These are phyloP conservation scores for Solanum virginianum DNA, from an alignment of 257 asterid genomes.

Conservation along the genomic window DNA sequence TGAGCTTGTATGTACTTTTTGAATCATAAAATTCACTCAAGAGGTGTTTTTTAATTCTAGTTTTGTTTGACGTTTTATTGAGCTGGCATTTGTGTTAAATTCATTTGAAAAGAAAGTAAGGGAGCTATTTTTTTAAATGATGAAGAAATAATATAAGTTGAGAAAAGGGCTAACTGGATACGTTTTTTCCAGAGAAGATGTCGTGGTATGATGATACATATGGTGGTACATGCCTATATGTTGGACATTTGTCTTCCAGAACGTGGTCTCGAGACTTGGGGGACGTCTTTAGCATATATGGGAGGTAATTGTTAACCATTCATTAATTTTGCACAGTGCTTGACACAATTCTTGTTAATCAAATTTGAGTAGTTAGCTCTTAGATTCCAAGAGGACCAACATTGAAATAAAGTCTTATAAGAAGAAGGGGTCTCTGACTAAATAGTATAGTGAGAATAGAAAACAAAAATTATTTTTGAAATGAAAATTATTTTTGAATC, in stretches of 20 bases:
- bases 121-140: not conserved
- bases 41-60: not conserved
- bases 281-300: slow-evolving; percentile 41
- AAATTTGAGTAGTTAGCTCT: not conserved
- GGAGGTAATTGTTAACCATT: slow-evolving; percentile 21
- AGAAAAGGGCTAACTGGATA: not conserved
- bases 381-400: not conserved
- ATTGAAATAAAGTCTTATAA: not conserved
- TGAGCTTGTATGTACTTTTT: not conserved
- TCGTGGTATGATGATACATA: slow-evolving; percentile 45
- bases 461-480: no score
- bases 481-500: no score
- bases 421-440: no score
- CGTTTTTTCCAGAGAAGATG: slow-evolving; percentile 21
- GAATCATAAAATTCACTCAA: not conserved
- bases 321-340: not conserved
- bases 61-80: no score
- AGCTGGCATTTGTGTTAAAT: not conserved
- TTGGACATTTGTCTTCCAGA: slow-evolving; percentile 44
- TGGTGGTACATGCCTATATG: slow-evolving; percentile 40
- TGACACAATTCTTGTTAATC: not conserved
- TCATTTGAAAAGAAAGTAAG: not conserved
- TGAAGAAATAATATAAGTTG: not conserved
- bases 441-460: no score
- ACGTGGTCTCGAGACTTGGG: slow-evolving; percentile 47